Base-by-base conservation (phyloP, 192 early-diverging fungal species). In the Umbelopsis isabellina region DNA sequence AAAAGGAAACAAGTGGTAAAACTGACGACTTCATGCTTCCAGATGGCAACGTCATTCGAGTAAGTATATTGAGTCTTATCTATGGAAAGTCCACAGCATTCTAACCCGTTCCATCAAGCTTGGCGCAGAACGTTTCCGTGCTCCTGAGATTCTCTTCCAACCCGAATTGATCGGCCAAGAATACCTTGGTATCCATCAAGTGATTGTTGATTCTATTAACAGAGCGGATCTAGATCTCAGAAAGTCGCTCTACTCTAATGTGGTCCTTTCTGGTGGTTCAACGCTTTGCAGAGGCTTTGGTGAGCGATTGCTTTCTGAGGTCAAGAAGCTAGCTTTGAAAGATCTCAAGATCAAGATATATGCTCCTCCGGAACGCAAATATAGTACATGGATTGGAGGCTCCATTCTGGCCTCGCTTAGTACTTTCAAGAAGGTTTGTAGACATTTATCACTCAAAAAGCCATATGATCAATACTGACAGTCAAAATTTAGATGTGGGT, bases 321-420 rank as follows among this genome's bases (percentile, higher is more conserved):
- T 97, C 65, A 93, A 92, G 69, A 94, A 91, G 74, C 80, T 95
- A 69, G 93, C 95, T 7, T 76, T 94, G 46, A 95, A 95, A 75
- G 96, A 98, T 72, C 86, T 94, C 75, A 99, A 97, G 84, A 96
- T 99, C 78, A 97, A 95, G 78, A 97, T 99, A 72, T 95, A 89
- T 41, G 96, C 97, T 0, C 97, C 95, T 48, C 96, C 94, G 27
- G 97, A 99, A 85, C 91, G 97, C 69, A 98, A 96, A 79, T 99
- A 97, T 81, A 93, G 93, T 33, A 98, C 96, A 33, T 99, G 97
- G 97, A 96, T 98, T 73, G 97, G 96, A 65, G 96, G 96, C 0
- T 94, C 93, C 35, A 98, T 99, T 85, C 74, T 98, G 51, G 96
- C 95, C 8, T 93, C 93, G 11, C 87, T 98, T 68, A 94, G 93